A percentile compares a stretch with the other conserved stretches of the same genome.
Conservation (phyloP, 352 stramenopile genomes). For the Aphanomyces astaci region DNA sequence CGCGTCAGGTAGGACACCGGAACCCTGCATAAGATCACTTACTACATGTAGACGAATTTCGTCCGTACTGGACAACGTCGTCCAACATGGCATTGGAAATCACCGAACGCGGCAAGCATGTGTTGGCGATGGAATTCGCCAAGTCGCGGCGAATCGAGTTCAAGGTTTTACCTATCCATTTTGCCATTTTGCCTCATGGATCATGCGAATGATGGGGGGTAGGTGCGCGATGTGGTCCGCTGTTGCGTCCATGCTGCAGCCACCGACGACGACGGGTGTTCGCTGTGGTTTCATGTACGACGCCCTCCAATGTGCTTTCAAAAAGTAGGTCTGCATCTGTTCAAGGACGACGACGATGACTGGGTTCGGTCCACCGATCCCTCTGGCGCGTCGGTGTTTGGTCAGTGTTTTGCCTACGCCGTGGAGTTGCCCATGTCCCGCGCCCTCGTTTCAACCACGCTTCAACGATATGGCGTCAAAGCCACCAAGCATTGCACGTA, state of each 20-base stretch:
- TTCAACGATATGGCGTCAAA: neutral
- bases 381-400: neutral
- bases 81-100: neutral
- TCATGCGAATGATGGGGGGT: no score
- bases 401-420: conserved; percentile 1
- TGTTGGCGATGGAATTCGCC: conserved; percentile 1
- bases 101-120: neutral
- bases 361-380: conserved; percentile 11
- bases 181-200: neutral
- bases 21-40: no score
- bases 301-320: neutral
- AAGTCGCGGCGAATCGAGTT: neutral
- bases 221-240: neutral
- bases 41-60: neutral
- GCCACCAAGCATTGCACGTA: neutral
- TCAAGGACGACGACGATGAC: neutral
- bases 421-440: neutral
- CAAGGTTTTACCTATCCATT: neutral
- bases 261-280: neutral
- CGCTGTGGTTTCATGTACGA: neutral
- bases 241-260: neutral
- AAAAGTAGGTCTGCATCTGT: neutral
- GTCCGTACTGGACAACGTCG: neutral
- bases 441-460: neutral
- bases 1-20: no score